Conservation (phyloP, 371 early-diverging fungal species). For the Mucor saturninus region DNA sequence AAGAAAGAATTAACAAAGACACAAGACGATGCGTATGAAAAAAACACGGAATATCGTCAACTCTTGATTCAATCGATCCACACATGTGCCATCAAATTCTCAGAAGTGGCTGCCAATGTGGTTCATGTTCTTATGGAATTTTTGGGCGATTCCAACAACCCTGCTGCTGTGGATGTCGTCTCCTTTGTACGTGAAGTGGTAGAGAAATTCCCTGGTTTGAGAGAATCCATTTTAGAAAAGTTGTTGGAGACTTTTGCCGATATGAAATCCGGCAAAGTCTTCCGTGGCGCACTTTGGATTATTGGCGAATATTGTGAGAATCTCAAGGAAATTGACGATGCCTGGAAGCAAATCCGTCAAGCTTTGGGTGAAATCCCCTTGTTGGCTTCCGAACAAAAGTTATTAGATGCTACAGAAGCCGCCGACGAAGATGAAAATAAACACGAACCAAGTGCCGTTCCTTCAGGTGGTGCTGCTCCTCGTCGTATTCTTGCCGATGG, state of each 20-base stretch:
- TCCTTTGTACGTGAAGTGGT: slow-evolving; percentile 96
- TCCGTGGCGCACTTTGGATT: slow-evolving; percentile 97
- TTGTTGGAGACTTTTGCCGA: slow-evolving; percentile 84
- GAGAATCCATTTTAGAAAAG: slow-evolving; percentile 77
- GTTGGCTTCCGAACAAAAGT: slow-evolving; percentile 83
- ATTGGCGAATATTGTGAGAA: slow-evolving; percentile 91
- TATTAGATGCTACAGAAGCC: slow-evolving; percentile 63
- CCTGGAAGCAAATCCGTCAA: slow-evolving; percentile 82
- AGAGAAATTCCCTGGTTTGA: slow-evolving; percentile 91
- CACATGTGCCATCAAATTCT: slow-evolving; percentile 92
- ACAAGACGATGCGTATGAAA: slow-evolving; percentile 88
- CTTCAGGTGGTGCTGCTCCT: slow-evolving; percentile 56
- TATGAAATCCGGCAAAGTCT: slow-evolving; percentile 94
- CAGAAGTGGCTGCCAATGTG: slow-evolving; percentile 93
- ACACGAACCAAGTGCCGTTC: slow-evolving; percentile 36
- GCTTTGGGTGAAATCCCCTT: slow-evolving; percentile 92
- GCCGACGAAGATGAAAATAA: slow-evolving; percentile 45
- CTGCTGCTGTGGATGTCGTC: slow-evolving; percentile 95
- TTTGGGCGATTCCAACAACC: slow-evolving; percentile 85
- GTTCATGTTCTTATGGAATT: slow-evolving; percentile 95
- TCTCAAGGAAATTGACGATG: slow-evolving; percentile 77
- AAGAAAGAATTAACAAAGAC: slow-evolving; percentile 94
- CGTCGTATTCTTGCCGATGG: slow-evolving; percentile 94
- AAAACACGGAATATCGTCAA: slow-evolving; percentile 92
- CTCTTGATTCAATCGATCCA: slow-evolving; percentile 96